These are phyloP conservation scores for Diutina ranongensis DNA, from an alignment of 1,139 yeast genomes.

Conservation along the genomic window DNA sequence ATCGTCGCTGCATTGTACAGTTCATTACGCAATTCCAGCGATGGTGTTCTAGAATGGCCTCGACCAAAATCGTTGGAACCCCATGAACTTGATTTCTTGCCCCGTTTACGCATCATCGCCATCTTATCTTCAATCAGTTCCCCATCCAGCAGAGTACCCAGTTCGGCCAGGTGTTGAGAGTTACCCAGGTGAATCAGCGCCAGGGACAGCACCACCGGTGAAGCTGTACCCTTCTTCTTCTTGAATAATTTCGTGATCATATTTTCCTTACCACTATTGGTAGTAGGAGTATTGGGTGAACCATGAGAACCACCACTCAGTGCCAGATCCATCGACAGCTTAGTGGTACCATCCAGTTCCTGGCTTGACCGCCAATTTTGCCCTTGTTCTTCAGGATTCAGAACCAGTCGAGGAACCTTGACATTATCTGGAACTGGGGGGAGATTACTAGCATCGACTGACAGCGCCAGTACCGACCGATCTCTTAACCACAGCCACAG, in stretches of 20 bases:
- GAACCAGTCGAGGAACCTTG: constrained; percentile 5
- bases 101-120: not conserved
- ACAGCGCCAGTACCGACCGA: constrained; percentile 1
- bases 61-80: not conserved
- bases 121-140: not conserved
- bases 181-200: not conserved
- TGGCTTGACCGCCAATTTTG: constrained; percentile 12
- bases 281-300: not conserved
- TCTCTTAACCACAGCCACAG: constrained; percentile 25
- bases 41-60: not conserved
- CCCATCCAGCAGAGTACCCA: not conserved
- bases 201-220: not conserved
- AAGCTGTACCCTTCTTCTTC: constrained; percentile 20
- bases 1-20: constrained; percentile 1
- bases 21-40: constrained; percentile 4
- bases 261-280: constrained; percentile 9
- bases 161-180: not conserved
- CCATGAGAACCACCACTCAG: not conserved
- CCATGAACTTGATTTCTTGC: not conserved
- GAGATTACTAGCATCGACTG: not conserved
- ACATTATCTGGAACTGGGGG: constrained; percentile 5
- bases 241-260: constrained; percentile 34
- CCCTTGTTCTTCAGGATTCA: constrained; percentile 4
- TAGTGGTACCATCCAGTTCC: constrained; percentile 13
- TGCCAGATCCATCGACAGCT: constrained; percentile 8